phyloP scores from a whole-genome alignment of 2,329 filamentous ascomycete genomes.

The Epichloe brachyelytri region DNA sequence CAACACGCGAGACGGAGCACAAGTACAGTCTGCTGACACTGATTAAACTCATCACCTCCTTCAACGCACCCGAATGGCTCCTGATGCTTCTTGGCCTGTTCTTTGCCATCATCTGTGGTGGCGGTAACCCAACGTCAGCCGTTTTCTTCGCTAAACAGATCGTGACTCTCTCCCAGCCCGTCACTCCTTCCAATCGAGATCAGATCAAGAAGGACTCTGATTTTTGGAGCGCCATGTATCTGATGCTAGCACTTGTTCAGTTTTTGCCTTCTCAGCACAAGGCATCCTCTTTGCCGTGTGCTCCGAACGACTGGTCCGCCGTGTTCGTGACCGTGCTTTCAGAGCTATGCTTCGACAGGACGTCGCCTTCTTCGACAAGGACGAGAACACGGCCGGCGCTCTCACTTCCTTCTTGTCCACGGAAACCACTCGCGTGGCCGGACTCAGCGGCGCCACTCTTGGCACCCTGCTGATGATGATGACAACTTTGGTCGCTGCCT shows the following conservation, averaged over 20 bases:
- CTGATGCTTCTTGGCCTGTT: constrained; percentile 62
- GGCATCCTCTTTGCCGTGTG: constrained; percentile 69
- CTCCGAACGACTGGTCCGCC: constrained; percentile 74
- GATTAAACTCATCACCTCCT: constrained; percentile 65
- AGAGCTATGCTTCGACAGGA: constrained; percentile 83
- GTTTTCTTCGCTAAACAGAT: constrained; percentile 89
- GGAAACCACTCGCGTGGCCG: constrained; percentile 78
- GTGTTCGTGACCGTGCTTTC: constrained; percentile 73
- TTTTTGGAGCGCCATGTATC: constrained; percentile 83
- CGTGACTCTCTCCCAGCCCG: constrained; percentile 45
- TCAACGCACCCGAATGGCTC: constrained; percentile 62
- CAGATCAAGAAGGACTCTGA: constrained; percentile 57
- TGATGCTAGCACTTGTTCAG: constrained; percentile 67
- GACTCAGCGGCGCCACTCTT: constrained; percentile 75
- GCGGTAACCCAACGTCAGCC: constrained; percentile 54
- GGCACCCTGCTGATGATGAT: constrained; percentile 71
- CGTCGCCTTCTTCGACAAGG: constrained; percentile 78
- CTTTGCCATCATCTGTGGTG: constrained; percentile 66
- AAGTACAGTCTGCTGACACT: constrained; percentile 63
- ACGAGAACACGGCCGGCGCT: constrained; percentile 80
- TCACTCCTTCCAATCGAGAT: constrained; percentile 36
- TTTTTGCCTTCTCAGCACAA: constrained; percentile 56
- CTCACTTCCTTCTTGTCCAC: constrained; percentile 82
- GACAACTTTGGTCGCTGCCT: constrained; percentile 67
- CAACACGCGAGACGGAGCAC: constrained; percentile 31